Conservation (phyloP, 106 monocot species). For the Dendrobium catenatum region DNA sequence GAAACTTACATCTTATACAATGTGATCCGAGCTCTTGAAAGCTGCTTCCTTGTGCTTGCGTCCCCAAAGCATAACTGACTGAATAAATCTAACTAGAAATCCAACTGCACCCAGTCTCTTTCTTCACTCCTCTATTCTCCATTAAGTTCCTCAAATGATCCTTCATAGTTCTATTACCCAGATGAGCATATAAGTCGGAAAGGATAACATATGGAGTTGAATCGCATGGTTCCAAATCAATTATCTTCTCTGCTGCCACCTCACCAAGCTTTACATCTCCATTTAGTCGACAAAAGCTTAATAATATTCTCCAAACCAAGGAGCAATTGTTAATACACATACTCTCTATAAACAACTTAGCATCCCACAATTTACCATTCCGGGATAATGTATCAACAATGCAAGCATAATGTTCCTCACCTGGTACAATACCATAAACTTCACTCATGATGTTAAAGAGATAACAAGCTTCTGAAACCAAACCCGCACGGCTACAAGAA, state of each 20-base stretch:
- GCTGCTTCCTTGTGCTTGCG: background rate
- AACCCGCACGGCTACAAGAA: conserved; percentile 36
- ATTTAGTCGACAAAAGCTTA: conserved; percentile 31
- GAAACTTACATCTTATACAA: background rate
- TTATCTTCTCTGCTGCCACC: conserved; percentile 22
- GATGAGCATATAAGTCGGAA: conserved; percentile 28
- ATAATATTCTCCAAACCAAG: conserved; percentile 24
- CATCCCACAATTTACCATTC: conserved; percentile 23
- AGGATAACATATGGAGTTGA: conserved; percentile 28
- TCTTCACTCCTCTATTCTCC: conserved; percentile 26
- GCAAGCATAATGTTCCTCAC: conserved; percentile 33
- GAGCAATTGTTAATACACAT: conserved; percentile 14
- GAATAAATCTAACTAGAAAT: conserved; percentile 11
- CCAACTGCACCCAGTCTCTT: conserved; percentile 34
- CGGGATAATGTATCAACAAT: conserved; percentile 33
- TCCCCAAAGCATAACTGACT: background rate
- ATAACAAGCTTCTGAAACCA: conserved; percentile 31
- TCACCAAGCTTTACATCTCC: conserved; percentile 28
- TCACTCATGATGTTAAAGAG: conserved; percentile 24
- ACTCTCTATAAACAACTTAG: conserved; percentile 22
- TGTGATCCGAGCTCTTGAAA: background rate
- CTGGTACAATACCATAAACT: conserved; percentile 18
- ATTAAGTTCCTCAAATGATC: conserved; percentile 21
- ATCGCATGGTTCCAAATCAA: conserved; percentile 22
- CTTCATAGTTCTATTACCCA: conserved; percentile 15